These are phyloP conservation scores for Daldinia vernicosa DNA, from an alignment of 495 filamentous ascomycete species.

Conservation along the genomic window DNA sequence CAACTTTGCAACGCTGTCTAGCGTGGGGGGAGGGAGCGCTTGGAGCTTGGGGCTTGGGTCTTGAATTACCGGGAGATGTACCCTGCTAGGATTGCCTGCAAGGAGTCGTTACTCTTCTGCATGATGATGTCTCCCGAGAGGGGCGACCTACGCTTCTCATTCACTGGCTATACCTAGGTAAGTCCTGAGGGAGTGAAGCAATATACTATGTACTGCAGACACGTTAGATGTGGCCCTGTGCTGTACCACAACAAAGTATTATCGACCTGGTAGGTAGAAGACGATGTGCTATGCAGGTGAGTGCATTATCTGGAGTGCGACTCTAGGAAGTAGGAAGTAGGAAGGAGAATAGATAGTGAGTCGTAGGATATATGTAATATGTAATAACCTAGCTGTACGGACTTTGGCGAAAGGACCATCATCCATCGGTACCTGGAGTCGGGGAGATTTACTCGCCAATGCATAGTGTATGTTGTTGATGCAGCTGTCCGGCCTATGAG, in stretches of 20 bases:
- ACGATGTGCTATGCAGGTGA: conserved; percentile 39
- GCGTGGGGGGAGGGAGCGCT: conserved; percentile 28
- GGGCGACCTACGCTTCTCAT: conserved; percentile 23
- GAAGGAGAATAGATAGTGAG: conserved; percentile 32
- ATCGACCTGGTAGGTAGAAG: conserved; percentile 38
- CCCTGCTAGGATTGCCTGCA: conserved; percentile 32
- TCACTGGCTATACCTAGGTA: conserved; percentile 33
- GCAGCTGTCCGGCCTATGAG: conserved; percentile 22
- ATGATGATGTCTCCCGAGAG: conserved; percentile 41
- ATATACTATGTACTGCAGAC: conserved; percentile 28
- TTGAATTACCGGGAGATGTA: conserved; percentile 40
- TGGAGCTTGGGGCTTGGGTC: conserved; percentile 19
- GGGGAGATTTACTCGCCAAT: conserved; percentile 33
- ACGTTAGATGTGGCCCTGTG: conserved; percentile 19
- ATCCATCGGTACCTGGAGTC: conserved; percentile 35
- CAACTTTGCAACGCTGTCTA: conserved; percentile 40
- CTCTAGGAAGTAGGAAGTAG: conserved; percentile 2
- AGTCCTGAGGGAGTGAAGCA: conserved; percentile 26
- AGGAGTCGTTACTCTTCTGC: conserved; percentile 38
- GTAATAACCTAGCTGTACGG: conserved; percentile 15
- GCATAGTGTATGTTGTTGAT: conserved; percentile 40
- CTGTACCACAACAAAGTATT: conserved; percentile 38
- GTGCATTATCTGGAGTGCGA: conserved; percentile 40
- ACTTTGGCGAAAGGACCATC: conserved; percentile 18
- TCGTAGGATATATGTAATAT: conserved; percentile 29